Evolutionary conservation across 352 stramenopile genomes (phyloP).

Genomic region (Pythium aristosporum): DNA sequence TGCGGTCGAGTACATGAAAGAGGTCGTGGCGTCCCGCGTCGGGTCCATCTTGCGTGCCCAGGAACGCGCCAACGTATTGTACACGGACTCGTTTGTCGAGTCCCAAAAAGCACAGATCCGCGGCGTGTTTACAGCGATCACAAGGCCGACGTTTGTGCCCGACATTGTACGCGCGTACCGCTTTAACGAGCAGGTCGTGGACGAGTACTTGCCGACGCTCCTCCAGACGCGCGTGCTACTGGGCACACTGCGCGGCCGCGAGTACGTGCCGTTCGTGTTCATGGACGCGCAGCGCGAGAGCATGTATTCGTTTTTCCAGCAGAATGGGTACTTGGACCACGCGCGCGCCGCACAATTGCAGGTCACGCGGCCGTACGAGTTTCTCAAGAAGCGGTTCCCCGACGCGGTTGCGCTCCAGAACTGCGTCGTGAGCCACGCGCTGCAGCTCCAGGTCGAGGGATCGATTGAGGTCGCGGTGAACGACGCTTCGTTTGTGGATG

Average conservation of each 20-base stretch:
- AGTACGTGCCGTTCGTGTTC: conserved; percentile 83
- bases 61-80: conserved; percentile 65
- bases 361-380: conserved; percentile 66
- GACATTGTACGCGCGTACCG: conserved; percentile 53
- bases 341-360: conserved; percentile 55
- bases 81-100: conserved; percentile 73
- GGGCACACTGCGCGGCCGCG: conserved; percentile 60
- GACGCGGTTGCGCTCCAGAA: conserved; percentile 66
- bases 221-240: conserved; percentile 52
- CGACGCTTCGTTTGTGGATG: conserved; percentile 67
- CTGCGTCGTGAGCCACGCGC: conserved; percentile 55
- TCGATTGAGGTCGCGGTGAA: conserved; percentile 68
- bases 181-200: conserved; percentile 68
- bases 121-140: conserved; percentile 62
- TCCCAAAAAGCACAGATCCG: conserved; percentile 64
- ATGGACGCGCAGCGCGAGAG: conserved; percentile 67
- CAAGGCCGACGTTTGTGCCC: conserved; percentile 65
- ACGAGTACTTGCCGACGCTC: conserved; percentile 58
- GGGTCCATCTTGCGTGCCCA: conserved; percentile 62
- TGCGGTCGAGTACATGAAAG: conserved; percentile 80
- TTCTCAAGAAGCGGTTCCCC: conserved; percentile 66
- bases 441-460: conserved; percentile 70
- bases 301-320: conserved; percentile 85
- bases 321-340: conserved; percentile 80
- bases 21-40: conserved; percentile 63